phyloP scores from a whole-genome alignment of 169 alveolate species.

The Eimeria mitis region DNA sequence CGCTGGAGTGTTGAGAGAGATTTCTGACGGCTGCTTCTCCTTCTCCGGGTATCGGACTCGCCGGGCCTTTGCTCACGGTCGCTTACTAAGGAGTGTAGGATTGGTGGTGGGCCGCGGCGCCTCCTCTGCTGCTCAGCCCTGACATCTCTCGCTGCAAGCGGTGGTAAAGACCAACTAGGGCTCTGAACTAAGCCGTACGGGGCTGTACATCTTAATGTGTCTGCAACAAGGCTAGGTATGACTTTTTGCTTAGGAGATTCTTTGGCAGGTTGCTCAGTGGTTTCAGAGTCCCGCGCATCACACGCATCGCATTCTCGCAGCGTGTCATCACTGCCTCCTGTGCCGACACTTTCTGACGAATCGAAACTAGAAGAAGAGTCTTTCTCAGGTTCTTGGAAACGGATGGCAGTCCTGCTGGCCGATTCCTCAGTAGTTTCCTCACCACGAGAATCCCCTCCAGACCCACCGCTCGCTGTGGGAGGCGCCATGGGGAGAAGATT shows the following conservation, averaged over 20 bases:
- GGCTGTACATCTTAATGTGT: constrained; percentile 47
- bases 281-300: neutral
- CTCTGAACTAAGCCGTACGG: constrained; percentile 61
- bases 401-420: neutral
- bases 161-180: constrained; percentile 38
- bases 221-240: constrained; percentile 41
- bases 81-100: constrained; percentile 20
- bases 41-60: neutral
- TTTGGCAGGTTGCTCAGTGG: neutral
- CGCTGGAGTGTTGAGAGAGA: constrained; percentile 36
- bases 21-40: constrained; percentile 12
- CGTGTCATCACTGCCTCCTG: neutral
- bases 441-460: neutral
- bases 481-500: constrained; percentile 1
- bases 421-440: neutral
- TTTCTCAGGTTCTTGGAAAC: neutral
- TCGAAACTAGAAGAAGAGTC: neutral
- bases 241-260: neutral
- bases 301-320: neutral
- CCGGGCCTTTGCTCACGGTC: constrained; percentile 1
- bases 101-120: constrained; percentile 27
- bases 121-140: neutral
- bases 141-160: neutral
- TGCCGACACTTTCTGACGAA: neutral
- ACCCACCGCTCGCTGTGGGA: neutral